phyloP scores from a whole-genome alignment of 148 eudicot genomes.

The Amaranthus cruentus region DNA sequence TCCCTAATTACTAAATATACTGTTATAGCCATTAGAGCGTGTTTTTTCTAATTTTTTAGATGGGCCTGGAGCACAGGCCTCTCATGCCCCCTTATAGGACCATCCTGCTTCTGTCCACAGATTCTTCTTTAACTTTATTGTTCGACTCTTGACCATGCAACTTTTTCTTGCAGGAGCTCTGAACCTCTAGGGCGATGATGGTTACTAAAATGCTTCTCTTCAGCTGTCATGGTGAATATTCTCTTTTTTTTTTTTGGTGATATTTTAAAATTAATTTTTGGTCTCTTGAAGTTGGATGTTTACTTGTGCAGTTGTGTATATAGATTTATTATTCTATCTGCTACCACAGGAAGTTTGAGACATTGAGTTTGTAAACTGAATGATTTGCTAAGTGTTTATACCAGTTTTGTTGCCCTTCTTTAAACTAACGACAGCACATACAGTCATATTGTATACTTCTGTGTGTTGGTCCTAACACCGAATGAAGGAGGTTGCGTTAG shows the following conservation, averaged over 20 bases:
- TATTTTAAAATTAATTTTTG: neutral
- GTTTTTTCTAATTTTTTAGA: no score
- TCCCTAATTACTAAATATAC: no score
- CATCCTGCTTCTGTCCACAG: neutral
- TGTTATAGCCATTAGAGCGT: no score
- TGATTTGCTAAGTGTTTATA: conserved; percentile 2
- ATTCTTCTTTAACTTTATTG: neutral
- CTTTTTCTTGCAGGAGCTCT: conserved; percentile 20
- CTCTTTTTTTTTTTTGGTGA: conserved; percentile 5
- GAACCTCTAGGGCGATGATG: neutral
- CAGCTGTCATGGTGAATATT: neutral
- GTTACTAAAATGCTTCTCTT: neutral
- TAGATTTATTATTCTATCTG: conserved; percentile 4
- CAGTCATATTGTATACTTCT: neutral
- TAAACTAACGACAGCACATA: neutral
- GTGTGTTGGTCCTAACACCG: no score
- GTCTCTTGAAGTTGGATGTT: conserved; percentile 3
- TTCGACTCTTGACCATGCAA: neutral
- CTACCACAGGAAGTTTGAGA: conserved; percentile 19
- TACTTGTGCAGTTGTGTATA: conserved; percentile 20
- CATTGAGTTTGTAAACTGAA: neutral
- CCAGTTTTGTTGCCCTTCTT: neutral
- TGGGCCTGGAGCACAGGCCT: no score
- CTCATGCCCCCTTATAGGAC: no score
- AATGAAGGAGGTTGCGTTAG: no score